Evolutionary conservation across 2,329 filamentous ascomycete species (phyloP).

Genomic region (Cladosporium sp.): DNA sequence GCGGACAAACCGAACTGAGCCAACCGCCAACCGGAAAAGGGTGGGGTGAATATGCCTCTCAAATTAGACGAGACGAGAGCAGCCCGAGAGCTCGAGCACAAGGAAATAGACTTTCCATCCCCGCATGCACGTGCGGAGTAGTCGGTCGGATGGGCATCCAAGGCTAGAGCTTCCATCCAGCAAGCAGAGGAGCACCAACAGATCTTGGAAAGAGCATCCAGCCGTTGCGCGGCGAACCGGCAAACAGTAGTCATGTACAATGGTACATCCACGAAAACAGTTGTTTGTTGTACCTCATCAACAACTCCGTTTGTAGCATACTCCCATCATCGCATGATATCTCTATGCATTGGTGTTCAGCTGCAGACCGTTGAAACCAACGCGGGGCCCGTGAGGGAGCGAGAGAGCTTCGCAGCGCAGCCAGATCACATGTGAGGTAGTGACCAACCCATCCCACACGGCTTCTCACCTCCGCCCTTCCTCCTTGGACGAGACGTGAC

Average conservation of each 20-base stretch:
- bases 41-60: background rate
- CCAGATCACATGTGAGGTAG: slow-evolving; percentile 14
- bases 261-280: background rate
- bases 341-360: background rate
- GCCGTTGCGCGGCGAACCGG: slow-evolving; percentile 7
- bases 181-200: background rate
- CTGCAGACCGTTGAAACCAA: slow-evolving; percentile 16
- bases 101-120: slow-evolving; percentile 5
- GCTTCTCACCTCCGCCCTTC: background rate
- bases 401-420: background rate
- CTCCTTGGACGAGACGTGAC: slow-evolving; percentile 1
- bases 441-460: background rate
- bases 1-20: background rate
- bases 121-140: slow-evolving; percentile 14
- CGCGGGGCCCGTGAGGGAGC: slow-evolving; percentile 8
- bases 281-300: background rate
- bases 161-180: background rate
- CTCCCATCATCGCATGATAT: background rate
- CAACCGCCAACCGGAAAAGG: background rate
- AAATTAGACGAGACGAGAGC: background rate
- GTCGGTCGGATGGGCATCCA: slow-evolving; percentile 12
- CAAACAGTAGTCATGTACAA: background rate
- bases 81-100: slow-evolving; percentile 8
- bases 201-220: background rate
- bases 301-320: background rate